Base-by-base conservation (phyloP, 805 yeast genomes). In the Candida tallmaniae region DNA sequence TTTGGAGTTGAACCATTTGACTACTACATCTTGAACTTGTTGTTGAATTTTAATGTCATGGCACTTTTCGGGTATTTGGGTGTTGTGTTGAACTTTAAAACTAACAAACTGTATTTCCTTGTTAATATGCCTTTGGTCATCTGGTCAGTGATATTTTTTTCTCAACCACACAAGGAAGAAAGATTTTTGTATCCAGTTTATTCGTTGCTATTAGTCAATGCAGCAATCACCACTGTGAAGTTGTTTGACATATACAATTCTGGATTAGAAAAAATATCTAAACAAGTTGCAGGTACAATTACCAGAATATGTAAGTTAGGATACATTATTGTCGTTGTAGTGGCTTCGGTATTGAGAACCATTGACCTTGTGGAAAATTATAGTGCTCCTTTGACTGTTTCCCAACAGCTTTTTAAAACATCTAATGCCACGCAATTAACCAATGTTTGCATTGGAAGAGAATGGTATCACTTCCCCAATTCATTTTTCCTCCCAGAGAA, bases 111-210 rank as follows among this genome's bases (percentile, higher is more conserved):
- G 8, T 36, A 44, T 16, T 13, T 47, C 10, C 35, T 43, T 10
- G 35, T 51, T n/a, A 46, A 51, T 19, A 37, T 63, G 0, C 89
- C 93, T 1, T 47, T 83, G 17, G 32, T 71, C 2, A 24, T 83
- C 0, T 90, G 97, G 97, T 50, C 70, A 11, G 59, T 55, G 0
- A 70, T 87, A 3, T 86, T 90, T 51, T 65, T 69, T 40, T 40
- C 62, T 4, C 96, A 88, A 50, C 93, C 96, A 4, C 97, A 89
- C 54, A 89, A 89, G 54, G 97, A 89, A 53, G 97, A 90, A 56
- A 68, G 97, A 41, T 90, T 90, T 53, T 55, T 90, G 44, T 90
- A 87, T 48, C 95, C 95, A 11, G 69, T 85, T 0, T 90, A 89
- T 52, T 82, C 88, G 9, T 64, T 82, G 33, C 66, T 90, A 15